Evolutionary conservation across 768 basidiomycete genomes (phyloP), one percentile per base, ranked within the genome.

Genomic region (Suillus plorans): DNA sequence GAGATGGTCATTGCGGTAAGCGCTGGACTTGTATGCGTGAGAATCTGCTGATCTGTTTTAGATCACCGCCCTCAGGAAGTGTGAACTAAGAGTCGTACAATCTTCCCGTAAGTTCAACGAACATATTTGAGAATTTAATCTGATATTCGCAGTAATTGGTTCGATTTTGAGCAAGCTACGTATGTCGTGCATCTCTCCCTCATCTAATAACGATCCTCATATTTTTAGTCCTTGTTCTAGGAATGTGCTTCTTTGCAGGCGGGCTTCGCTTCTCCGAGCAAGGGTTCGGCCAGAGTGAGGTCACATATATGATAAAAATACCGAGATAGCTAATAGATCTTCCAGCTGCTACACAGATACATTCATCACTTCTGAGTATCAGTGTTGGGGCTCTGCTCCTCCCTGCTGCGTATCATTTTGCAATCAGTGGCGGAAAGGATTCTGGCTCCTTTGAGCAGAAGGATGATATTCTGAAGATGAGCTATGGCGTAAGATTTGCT

Each of bases 221-320:
- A 10, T 60, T 55, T 13, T 18, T 59, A 91, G 89, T 94, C 41
- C 82, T 95, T 59, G 88, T 95, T 20, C 82, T 94, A 37, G 93
- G 93, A 58, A 93, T 95, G 93, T 94, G 92, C 71, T 94, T 94
- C 78, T 94, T 94, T 69, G 91, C 90, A 25, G 92, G 92, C 63
- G 92, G 92, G 22, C 77, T 87, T 60, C 85, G 85, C 69, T 94
- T 86, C 71, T 89, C 89, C 22, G 89, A 93, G 69, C 92, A 94
- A 77, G 91, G 88, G 1, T 91, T 93, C 70, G 87, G 88, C 57
- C 77, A 83, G 47, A 88, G 91, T 91, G 67, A 71, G 90, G 25
- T 80, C 42, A 18, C 42, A 28, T 18, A 1, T 6, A 63, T 34
- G 7, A 25, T 42, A 18, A 25, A n/a, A 9, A 16, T 25, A 12